Evolutionary conservation across 1,139 yeast genomes (phyloP), one percentile per base, ranked within the genome.

Genomic region (Lodderomyces margitis): DNA sequence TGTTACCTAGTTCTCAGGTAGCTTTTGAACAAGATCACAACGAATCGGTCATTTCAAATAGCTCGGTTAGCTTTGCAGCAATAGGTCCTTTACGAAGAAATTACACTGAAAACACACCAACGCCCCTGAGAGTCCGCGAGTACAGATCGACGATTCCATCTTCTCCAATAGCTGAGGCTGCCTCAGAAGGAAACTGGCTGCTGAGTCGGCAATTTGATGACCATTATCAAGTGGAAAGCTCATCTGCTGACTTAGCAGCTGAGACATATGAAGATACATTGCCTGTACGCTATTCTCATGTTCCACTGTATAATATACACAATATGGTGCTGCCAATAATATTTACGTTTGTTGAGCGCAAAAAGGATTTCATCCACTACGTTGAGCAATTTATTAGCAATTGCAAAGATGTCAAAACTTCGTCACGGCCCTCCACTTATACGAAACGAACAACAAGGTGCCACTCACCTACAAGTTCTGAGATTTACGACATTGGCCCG

Each of bases 401-500:
- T n/a, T n/a, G n/a, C n/a, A n/a, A n/a, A 25, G 9, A 12, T 5
- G 32, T 6, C 32, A 14, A 10, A n/a, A 28, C 32, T 3, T 28
- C 32, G 16, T 3, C 19, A 7, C 15, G 32, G 16, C 32, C 19
- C 15, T 8, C 32, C 4, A 14, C 19, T n/a, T 28, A 15, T 19
- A 15, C 12, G 10, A 28, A 15, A 28, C 19, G 32, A n/a, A 4
- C 32, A 15, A 3, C 19, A 7, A 28, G 19, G 10, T 28, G 32
- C 10, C 17, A n/a, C 4, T 30, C 32, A 14, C 27, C 43, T 17
- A 8, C 23, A 24, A 36, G 33, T n/a, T 39, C 41, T 4, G 51
- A 46, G 9, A 46, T 48, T 19, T 46, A 43, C 35, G 42, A 39
- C 8, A 45, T 45, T 31, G 50, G 50, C 2, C 49, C 51, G 7